A percentile compares a stretch with the other conserved stretches of the same genome.
Conservation (phyloP, 2,329 filamentous ascomycete species). For the Didymella glomerata region DNA sequence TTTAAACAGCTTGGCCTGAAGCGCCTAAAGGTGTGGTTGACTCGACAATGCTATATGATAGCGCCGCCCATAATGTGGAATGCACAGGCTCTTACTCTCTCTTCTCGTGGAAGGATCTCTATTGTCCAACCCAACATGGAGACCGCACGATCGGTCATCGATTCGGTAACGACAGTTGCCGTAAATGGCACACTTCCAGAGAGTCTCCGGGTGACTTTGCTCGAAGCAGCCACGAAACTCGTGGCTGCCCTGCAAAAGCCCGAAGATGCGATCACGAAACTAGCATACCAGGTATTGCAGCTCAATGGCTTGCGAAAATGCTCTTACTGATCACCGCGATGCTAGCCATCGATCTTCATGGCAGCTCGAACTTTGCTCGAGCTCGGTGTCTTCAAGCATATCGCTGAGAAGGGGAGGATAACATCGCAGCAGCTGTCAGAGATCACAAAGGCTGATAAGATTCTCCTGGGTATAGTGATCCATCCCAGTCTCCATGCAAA, state of each 20-base stretch:
- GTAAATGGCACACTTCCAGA: slow-evolving; percentile 2
- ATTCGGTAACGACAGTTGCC: not conserved
- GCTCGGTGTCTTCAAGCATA: slow-evolving; percentile 9
- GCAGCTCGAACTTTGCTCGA: slow-evolving; percentile 4
- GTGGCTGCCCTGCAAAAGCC: slow-evolving; percentile 13
- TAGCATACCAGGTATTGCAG: slow-evolving; percentile 9
- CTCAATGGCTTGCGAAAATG: not conserved
- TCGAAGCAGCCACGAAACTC: slow-evolving; percentile 8
- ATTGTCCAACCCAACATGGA: slow-evolving; percentile 1
- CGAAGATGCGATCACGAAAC: slow-evolving; percentile 9
- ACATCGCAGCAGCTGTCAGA: slow-evolving; percentile 13
- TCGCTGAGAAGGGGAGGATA: slow-evolving; percentile 4
- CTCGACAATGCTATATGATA: not conserved
- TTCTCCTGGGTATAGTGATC: slow-evolving; percentile 10
- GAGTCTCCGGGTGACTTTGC: not conserved
- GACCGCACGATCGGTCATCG: not conserved
- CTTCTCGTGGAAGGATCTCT: not conserved
- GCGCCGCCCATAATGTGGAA: not conserved
- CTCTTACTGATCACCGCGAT: not conserved
- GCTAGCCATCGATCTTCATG: slow-evolving; percentile 14
- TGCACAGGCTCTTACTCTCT: not conserved
- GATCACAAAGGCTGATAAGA: slow-evolving; percentile 4
- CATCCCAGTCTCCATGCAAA: not conserved
- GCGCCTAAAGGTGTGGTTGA: not conserved
- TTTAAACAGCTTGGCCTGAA: not conserved